Evolutionary conservation across 345 rosid genomes (phyloP).

Genomic region (Eutrema yunnanense): DNA sequence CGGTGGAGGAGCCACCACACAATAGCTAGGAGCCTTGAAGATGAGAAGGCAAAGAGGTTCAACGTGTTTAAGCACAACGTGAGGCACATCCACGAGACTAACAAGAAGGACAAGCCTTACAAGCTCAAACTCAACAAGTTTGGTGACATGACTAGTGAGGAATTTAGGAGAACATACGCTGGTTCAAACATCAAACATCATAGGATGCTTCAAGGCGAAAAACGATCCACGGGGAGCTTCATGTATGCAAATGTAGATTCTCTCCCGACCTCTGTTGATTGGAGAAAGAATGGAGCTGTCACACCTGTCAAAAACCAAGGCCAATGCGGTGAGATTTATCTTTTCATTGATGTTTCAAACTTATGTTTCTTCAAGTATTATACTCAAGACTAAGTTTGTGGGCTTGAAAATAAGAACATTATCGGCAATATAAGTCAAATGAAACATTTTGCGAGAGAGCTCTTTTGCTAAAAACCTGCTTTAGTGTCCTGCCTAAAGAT

Average conservation of each 20-base stretch:
- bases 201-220: slow-evolving; percentile 50
- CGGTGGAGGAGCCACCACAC: slow-evolving; percentile 89
- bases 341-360: not conserved
- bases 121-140: slow-evolving; percentile 83
- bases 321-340: slow-evolving; percentile 52
- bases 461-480: not conserved
- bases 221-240: slow-evolving; percentile 37
- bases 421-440: not conserved
- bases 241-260: slow-evolving; percentile 43
- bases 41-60: slow-evolving; percentile 59
- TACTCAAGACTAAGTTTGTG: not conserved
- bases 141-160: slow-evolving; percentile 80
- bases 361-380: not conserved
- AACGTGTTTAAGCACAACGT: slow-evolving; percentile 78
- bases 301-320: slow-evolving; percentile 76
- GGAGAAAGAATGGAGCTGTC: slow-evolving; percentile 82
- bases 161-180: slow-evolving; percentile 51
- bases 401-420: not conserved
- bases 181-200: slow-evolving; percentile 75
- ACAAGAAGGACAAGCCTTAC: slow-evolving; percentile 64
- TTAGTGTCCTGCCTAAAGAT: not conserved
- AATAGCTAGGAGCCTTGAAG: slow-evolving; percentile 52
- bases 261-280: slow-evolving; percentile 54
- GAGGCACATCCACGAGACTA: slow-evolving; percentile 60
- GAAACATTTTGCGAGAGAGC: not conserved